A percentile compares a stretch with the other conserved stretches of the same genome.
Evolutionary conservation across 164 flowering plant species (phyloP).

Genomic region (Dillenia suffruticosa): DNA sequence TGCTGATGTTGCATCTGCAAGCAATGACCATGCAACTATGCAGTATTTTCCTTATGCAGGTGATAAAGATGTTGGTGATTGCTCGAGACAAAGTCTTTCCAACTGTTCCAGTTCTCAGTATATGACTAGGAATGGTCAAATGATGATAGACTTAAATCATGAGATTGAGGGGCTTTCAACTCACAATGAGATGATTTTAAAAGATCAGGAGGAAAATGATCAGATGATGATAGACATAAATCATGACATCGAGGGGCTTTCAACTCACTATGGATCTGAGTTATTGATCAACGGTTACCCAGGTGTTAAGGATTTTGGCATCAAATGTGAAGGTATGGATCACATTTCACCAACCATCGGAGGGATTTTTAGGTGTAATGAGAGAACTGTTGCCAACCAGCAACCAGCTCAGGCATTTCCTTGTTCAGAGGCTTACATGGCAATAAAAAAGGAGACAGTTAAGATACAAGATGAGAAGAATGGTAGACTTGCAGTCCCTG

Average conservation of each 20-base stretch:
- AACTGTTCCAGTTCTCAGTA: constrained; percentile 10
- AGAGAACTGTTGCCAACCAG: constrained; percentile 9
- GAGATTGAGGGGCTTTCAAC: constrained; percentile 19
- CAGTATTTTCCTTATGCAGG: constrained; percentile 4
- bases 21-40: constrained; percentile 13
- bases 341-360: constrained; percentile 11
- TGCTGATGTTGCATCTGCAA: constrained; percentile 18
- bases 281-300: constrained; percentile 10
- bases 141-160: constrained; percentile 7
- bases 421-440: constrained; percentile 9
- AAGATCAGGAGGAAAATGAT: constrained; percentile 14
- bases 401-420: constrained; percentile 1
- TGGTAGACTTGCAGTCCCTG: constrained; percentile 8
- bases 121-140: constrained; percentile 10
- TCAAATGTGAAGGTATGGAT: constrained; percentile 15
- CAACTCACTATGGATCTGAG: constrained; percentile 10
- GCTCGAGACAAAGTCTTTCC: constrained; percentile 5
- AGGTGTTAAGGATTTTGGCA: constrained; percentile 11
- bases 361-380: constrained; percentile 13
- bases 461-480: constrained; percentile 16
- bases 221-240: constrained; percentile 7
- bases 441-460: constrained; percentile 6
- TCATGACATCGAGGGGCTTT: constrained; percentile 19
- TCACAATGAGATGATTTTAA: constrained; percentile 15
- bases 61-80: constrained; percentile 7